These are phyloP conservation scores for Xylaria digitata DNA, from an alignment of 2,329 filamentous ascomycete genomes.

Conservation along the genomic window DNA sequence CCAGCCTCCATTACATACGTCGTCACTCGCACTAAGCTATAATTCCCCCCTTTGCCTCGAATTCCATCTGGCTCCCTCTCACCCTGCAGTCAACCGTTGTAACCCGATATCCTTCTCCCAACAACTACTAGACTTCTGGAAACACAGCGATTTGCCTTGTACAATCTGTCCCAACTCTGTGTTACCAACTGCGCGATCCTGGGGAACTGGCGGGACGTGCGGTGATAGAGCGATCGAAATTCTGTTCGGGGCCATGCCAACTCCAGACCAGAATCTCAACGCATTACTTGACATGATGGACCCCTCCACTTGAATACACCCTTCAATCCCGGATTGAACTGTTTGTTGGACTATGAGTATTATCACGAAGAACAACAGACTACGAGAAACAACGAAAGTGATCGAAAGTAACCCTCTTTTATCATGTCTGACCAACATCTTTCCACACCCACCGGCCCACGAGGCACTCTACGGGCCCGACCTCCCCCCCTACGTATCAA, in stretches of 20 bases:
- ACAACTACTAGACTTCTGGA: slow-evolving; percentile 43
- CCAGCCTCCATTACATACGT: slow-evolving; percentile 4
- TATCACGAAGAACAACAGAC: slow-evolving; percentile 32
- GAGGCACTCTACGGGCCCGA: slow-evolving; percentile 55
- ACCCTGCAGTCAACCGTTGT: slow-evolving; percentile 39
- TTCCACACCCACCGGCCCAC: slow-evolving; percentile 52
- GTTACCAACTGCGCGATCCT: slow-evolving; percentile 24
- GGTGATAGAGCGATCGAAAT: slow-evolving; percentile 28
- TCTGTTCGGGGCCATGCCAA: slow-evolving; percentile 42
- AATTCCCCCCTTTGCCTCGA: slow-evolving; percentile 3
- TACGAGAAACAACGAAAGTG: slow-evolving; percentile 38
- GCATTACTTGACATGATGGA: slow-evolving; percentile 43
- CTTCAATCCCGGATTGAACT: slow-evolving; percentile 36
- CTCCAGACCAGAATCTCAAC: slow-evolving; percentile 38
- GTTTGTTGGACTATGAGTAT: slow-evolving; percentile 39
- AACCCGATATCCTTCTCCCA: slow-evolving; percentile 40
- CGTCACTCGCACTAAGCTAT: no score
- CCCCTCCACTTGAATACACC: slow-evolving; percentile 40
- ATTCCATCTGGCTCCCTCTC: no score
- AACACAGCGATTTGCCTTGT: slow-evolving; percentile 38
- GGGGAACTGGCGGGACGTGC: slow-evolving; percentile 34
- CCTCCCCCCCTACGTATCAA: slow-evolving; percentile 55
- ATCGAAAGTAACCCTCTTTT: slow-evolving; percentile 39
- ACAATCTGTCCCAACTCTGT: slow-evolving; percentile 33
- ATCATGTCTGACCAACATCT: slow-evolving; percentile 50